Evolutionary conservation across 495 filamentous ascomycete species (phyloP).

Genomic region (Patellaria atrata): DNA sequence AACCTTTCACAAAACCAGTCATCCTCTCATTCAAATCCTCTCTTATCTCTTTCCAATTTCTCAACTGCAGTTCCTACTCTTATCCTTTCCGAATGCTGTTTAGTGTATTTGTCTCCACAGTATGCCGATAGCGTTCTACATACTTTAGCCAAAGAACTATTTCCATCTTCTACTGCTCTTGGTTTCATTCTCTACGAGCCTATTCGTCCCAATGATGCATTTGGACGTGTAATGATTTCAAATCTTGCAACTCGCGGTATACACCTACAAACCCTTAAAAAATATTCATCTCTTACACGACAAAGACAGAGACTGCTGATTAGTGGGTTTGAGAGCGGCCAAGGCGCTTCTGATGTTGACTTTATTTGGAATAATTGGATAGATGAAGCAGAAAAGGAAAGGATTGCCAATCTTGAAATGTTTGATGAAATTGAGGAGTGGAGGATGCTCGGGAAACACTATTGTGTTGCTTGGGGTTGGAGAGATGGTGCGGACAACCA

Average conservation of each 20-base stretch:
- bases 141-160: slow-evolving; percentile 46
- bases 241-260: slow-evolving; percentile 82
- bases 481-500: slow-evolving; percentile 30
- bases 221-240: slow-evolving; percentile 77
- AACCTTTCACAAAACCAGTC: slow-evolving; percentile 35
- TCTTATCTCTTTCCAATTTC: slow-evolving; percentile 28
- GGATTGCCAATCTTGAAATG: slow-evolving; percentile 68
- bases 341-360: slow-evolving; percentile 52
- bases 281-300: slow-evolving; percentile 47
- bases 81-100: slow-evolving; percentile 83
- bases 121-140: slow-evolving; percentile 49
- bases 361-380: slow-evolving; percentile 69
- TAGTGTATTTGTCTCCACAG: slow-evolving; percentile 62
- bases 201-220: slow-evolving; percentile 64
- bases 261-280: slow-evolving; percentile 63
- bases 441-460: slow-evolving; percentile 74
- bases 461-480: slow-evolving; percentile 82
- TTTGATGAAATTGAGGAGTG: slow-evolving; percentile 96
- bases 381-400: slow-evolving; percentile 52
- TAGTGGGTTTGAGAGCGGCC: slow-evolving; percentile 43
- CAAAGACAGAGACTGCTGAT: slow-evolving; percentile 50
- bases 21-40: slow-evolving; percentile 10
- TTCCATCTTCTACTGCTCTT: slow-evolving; percentile 32
- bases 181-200: slow-evolving; percentile 80
- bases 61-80: slow-evolving; percentile 52